Evolutionary conservation across 2,329 filamentous ascomycete genomes (phyloP), one percentile per base, ranked within the genome.

Genomic region (Calonectria pteridis): DNA sequence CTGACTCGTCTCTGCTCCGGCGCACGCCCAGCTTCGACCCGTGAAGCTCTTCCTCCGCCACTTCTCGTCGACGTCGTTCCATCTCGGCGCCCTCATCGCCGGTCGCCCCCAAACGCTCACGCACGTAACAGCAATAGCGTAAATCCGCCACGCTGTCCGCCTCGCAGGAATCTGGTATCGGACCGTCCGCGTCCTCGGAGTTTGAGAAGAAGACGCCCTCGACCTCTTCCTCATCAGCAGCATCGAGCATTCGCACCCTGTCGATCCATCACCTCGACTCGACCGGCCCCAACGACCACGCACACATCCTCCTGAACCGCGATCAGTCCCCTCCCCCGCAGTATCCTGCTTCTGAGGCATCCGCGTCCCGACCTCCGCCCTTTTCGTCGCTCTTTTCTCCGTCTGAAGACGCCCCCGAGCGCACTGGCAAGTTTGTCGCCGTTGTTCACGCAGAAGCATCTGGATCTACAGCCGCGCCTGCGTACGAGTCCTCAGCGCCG

Each of bases 301-400:
- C 69, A 67, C 73, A 79, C 67, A 71, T 73, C 74, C 70, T 76
- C 75, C 78, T 81, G 76, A 83, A 73, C 73, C 82, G 84, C 75
- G 84, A 85, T 75, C 87, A 85, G 75, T 89, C 88, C 72, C 90
- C 90, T 67, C 91, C 91, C 76, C 91, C 91, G 66, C 88, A 88
- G 81, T 93, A 93, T 83, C 90, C 90, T 73, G 84, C 84, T 74
- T 89, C 89, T 70, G 90, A 91, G 82, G 85, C 88, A 43, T 89
- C 87, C 72, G 86, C 86, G 72, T 88, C 87, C 64, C 86, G 86
- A 51, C 90, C 89, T 70, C 91, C 90, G 74, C 88, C 91, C 37
- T 92, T 92, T 80, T 92, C 89, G 71, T 91, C 90, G 73, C 88
- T 92, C 83, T 92, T 90, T 83, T 85, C 85, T 76, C 75, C 77